Conservation (phyloP, 2,329 filamentous ascomycete species). For the Aspergillus caelatus region DNA sequence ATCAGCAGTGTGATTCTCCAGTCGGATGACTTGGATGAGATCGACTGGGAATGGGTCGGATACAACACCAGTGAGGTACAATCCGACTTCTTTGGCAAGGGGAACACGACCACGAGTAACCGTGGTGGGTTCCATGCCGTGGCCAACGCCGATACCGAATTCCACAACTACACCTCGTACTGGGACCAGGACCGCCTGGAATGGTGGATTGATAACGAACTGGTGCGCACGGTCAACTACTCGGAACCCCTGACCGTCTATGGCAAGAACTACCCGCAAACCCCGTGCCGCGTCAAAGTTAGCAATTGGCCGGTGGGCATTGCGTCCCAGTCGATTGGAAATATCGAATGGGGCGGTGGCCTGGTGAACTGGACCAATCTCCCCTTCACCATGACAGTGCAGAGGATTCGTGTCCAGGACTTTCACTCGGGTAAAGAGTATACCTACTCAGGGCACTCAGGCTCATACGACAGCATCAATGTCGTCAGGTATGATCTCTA, state of each 20-base stretch:
- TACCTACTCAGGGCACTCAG: neutral
- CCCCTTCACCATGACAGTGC: conserved; percentile 1
- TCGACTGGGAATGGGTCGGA: neutral
- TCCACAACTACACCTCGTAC: conserved; percentile 8
- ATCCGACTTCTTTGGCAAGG: neutral
- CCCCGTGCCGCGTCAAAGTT: neutral
- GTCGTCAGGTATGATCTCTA: neutral
- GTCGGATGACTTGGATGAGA: neutral
- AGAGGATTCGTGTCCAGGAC: neutral
- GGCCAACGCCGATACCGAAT: conserved; percentile 3
- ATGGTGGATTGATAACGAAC: conserved; percentile 6
- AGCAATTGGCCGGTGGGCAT: neutral
- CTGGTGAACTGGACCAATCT: conserved; percentile 1
- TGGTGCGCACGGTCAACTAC: conserved; percentile 7
- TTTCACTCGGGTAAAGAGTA: neutral
- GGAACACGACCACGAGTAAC: neutral
- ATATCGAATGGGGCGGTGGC: conserved; percentile 8
- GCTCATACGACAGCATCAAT: neutral
- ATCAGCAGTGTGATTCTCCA: neutral
- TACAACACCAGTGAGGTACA: neutral
- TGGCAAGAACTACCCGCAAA: neutral
- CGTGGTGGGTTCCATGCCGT: neutral
- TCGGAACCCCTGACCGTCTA: neutral
- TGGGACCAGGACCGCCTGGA: conserved; percentile 6
- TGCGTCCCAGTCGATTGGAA: neutral